phyloP scores from a whole-genome alignment of 1,284 basidiomycete genomes.

The Fistulina hepatica region DNA sequence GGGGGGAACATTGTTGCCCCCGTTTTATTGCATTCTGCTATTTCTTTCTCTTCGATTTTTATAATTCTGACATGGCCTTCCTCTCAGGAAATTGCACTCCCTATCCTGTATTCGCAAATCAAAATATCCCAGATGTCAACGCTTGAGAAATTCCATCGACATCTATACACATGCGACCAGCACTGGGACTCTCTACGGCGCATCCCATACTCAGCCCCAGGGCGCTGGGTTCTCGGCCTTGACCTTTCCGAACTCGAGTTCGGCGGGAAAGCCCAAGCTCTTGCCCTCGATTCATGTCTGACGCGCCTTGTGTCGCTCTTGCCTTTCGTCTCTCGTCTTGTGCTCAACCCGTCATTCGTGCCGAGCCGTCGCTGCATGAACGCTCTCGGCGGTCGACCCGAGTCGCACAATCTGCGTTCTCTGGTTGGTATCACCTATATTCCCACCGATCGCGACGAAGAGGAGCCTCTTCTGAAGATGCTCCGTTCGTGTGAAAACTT shows the following conservation, averaged over 20 bases:
- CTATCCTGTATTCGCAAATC: slow-evolving; percentile 56
- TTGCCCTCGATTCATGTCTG: slow-evolving; percentile 48
- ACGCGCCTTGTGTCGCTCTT: slow-evolving; percentile 55
- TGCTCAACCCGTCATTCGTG: slow-evolving; percentile 48
- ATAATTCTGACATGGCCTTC: slow-evolving; percentile 2
- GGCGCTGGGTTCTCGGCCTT: slow-evolving; percentile 68
- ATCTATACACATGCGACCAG: slow-evolving; percentile 52
- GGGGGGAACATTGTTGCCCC: too few species aligned
- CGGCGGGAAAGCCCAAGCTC: slow-evolving; percentile 32
- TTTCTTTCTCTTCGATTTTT: slow-evolving; percentile 4
- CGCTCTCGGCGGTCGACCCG: slow-evolving; percentile 45
- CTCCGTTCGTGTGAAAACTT: slow-evolving; percentile 47
- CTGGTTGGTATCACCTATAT: slow-evolving; percentile 54
- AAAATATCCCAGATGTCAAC: slow-evolving; percentile 33
- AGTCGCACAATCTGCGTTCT: slow-evolving; percentile 39
- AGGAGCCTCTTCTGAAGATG: slow-evolving; percentile 44
- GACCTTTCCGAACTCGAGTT: slow-evolving; percentile 51
- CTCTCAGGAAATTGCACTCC: slow-evolving; percentile 51
- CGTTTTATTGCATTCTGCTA: too few species aligned
- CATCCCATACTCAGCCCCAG: slow-evolving; percentile 74
- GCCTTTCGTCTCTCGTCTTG: slow-evolving; percentile 54
- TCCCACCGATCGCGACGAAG: slow-evolving; percentile 23
- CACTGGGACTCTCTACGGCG: slow-evolving; percentile 79
- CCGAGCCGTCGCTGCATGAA: slow-evolving; percentile 49
- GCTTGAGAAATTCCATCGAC: slow-evolving; percentile 46